phyloP scores from a whole-genome alignment of 2,329 filamentous ascomycete genomes.

The Dactylellina haptotyla region DNA sequence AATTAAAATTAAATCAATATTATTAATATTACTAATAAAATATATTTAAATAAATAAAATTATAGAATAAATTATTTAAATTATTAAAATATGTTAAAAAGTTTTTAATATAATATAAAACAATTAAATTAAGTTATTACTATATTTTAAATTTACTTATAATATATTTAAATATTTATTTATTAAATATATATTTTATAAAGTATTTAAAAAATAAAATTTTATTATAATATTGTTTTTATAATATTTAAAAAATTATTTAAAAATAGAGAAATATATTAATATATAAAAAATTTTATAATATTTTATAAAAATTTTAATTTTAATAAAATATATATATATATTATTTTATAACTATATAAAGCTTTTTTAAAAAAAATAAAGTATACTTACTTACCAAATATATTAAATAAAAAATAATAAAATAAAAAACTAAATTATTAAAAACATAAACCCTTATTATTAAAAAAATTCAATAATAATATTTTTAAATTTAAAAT shows the following conservation, averaged over 20 bases:
- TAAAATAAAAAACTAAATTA: constrained; percentile 5
- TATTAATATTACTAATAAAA: not conserved
- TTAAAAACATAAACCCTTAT: constrained; percentile 2
- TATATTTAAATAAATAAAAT: constrained; percentile 10
- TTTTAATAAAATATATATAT: not conserved
- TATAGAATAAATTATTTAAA: constrained; percentile 9
- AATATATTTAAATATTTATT: not conserved
- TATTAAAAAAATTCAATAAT: constrained; percentile 8
- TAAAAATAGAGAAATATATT: not conserved
- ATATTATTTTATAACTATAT: constrained; percentile 3
- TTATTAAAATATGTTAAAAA: not conserved
- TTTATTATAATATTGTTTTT: not conserved
- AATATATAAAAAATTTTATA: constrained; percentile 2
- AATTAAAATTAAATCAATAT: constrained; percentile 11
- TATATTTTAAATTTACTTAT: not conserved
- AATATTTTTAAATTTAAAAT: not conserved
- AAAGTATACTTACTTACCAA: not conserved
- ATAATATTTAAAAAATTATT: not conserved
- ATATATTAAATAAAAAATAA: not conserved
- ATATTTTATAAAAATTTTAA: not conserved
- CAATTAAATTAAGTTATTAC: constrained; percentile 2
- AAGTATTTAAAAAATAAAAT: not conserved
- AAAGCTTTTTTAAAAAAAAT: constrained; percentile 1
- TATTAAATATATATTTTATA: not conserved
- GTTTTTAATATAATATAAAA: constrained; percentile 1